Evolutionary conservation across 495 filamentous ascomycete species (phyloP), one percentile per base, ranked within the genome.

Genomic region (Oleoguttula mirabilis): DNA sequence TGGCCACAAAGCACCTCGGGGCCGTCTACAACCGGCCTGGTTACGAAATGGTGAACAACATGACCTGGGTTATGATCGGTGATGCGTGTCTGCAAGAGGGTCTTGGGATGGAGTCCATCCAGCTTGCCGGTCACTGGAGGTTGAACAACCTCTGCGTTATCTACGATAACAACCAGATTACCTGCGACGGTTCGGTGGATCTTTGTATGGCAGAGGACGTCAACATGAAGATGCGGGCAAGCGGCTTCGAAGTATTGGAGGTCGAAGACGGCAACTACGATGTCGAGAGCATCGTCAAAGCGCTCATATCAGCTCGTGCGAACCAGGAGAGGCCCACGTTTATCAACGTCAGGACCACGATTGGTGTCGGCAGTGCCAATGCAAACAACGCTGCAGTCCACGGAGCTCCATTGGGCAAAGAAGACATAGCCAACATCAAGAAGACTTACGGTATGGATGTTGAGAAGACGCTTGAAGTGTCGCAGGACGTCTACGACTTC

Each of bases 41-140:
- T 0, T 72, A 60, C 35, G 60, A 66, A 1, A 41, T 78, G 12
- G 65, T 76, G 1, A 50, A 54, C 11, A 71, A 70, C 46, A 62
- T 61, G 25, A 71, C 63, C 2, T 78, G 64, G 63, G 73, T 70
- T 41, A 73, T 76, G 61, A 60, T 69, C 37, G 72, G 74, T 12
- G 74, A 78, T 55, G 74, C 67, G 0, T 78, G 73, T 49, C 49
- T 76, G 42, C 68, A 72, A 51, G 74, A 78, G 44, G 74, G 72
- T 28, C 71, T 78, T n/a, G 74, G 51, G 1, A 60, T 72, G 4
- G 74, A 78, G 48, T 70, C 72, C 0, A 66, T 76, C 25, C 66
- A 66, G 1, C 60, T 72, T 10, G 74, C 72, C 2, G 74, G 73
- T 4, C 68, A 74, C 49, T 66, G 63, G 51, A 62, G 63, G 34